These are phyloP conservation scores for Fusarium chlamydosporum DNA, from an alignment of 2,329 filamentous ascomycete genomes.

Conservation along the genomic window DNA sequence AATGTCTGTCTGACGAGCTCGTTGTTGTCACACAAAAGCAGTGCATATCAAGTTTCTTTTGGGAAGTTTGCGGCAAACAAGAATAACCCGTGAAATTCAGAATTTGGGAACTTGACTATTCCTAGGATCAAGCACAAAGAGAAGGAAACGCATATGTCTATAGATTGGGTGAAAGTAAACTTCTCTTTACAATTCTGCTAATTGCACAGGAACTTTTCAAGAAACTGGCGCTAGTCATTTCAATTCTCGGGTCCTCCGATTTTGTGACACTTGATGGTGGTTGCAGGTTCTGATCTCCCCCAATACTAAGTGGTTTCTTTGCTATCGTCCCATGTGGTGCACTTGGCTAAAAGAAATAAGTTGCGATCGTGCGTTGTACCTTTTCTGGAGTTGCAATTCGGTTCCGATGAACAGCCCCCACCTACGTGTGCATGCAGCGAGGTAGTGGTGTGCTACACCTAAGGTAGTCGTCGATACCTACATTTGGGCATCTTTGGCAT, in stretches of 20 bases:
- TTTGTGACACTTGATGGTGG: conserved; percentile 28
- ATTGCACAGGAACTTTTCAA: neutral
- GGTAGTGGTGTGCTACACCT: conserved; percentile 1
- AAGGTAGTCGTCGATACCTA: conserved; percentile 12
- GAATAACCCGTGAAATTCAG: neutral
- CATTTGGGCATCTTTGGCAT: neutral
- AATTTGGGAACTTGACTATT: conserved; percentile 6
- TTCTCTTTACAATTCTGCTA: conserved; percentile 8
- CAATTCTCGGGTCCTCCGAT: conserved; percentile 37
- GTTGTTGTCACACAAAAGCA: too few relatives aligned
- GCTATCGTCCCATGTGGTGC: conserved; percentile 1
- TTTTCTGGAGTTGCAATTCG: neutral
- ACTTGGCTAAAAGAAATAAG: neutral
- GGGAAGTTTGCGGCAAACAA: conserved; percentile 21
- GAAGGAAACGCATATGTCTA: neutral
- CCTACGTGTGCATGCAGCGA: conserved; percentile 1
- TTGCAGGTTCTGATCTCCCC: neutral
- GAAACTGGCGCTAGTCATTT: conserved; percentile 20
- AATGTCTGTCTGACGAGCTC: conserved; percentile 21
- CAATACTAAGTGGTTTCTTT: neutral
- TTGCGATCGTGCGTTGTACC: conserved; percentile 3
- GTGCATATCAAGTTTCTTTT: too few relatives aligned
- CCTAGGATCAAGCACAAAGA: neutral
- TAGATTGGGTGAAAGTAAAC: neutral
- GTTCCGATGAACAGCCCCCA: conserved; percentile 9